Percentiles rank a stretch among this genome's conserved stretches.
Conservation (phyloP, 805 yeast genomes). For the Lipomyces orientalis region DNA sequence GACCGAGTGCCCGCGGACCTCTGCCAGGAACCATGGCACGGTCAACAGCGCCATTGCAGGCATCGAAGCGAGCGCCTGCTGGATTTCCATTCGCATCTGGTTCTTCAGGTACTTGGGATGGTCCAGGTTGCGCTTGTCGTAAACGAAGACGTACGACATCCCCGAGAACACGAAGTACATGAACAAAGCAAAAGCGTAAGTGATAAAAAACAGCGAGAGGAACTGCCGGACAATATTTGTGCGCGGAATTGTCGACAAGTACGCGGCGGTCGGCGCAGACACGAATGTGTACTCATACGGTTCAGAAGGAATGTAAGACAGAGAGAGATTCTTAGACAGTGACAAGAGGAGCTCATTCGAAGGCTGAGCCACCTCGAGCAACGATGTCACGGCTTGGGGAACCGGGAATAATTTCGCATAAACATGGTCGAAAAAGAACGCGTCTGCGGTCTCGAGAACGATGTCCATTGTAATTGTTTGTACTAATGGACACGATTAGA, state of each 20-base stretch:
- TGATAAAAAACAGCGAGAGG: constrained; percentile 67
- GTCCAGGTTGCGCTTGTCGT: constrained; percentile 87
- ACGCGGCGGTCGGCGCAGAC: constrained; percentile 29
- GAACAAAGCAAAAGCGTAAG: constrained; percentile 85
- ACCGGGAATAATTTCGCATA: constrained; percentile 73
- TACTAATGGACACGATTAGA: no score
- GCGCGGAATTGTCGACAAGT: constrained; percentile 69
- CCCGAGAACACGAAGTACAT: constrained; percentile 77
- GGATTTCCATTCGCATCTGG: constrained; percentile 84
- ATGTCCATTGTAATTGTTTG: constrained; percentile 70
- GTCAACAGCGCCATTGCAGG: constrained; percentile 90
- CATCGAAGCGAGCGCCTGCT: constrained; percentile 79
- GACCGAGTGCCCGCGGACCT: constrained; percentile 80
- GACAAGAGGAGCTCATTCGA: constrained; percentile 51
- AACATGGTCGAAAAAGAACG: constrained; percentile 72
- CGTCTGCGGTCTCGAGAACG: constrained; percentile 79
- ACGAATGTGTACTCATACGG: constrained; percentile 32
- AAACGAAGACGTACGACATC: constrained; percentile 76
- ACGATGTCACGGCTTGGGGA: constrained; percentile 25
- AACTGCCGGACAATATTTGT: constrained; percentile 74
- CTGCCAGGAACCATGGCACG: constrained; percentile 86
- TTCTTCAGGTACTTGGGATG: constrained; percentile 96
- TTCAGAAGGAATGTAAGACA: constrained; percentile 23
- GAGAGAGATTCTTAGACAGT: constrained; percentile 52
- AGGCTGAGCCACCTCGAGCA: constrained; percentile 39